Base-by-base conservation (phyloP, 2,329 filamentous ascomycete genomes). In the Hypoxylon sp. region DNA sequence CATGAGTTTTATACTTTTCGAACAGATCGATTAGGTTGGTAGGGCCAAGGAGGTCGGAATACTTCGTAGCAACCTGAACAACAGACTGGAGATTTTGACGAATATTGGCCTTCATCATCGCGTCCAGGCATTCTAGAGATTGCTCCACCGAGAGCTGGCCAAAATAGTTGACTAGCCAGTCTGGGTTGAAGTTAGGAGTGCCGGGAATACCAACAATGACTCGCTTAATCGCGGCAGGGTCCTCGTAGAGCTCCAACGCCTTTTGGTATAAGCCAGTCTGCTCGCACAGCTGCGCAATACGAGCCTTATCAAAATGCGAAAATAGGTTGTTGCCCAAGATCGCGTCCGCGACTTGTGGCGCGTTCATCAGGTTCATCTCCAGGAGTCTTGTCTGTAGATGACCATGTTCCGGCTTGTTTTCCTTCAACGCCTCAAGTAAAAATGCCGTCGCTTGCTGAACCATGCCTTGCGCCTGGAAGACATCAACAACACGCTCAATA, bases 311-410 rank as follows among this genome's bases (percentile, higher is more conserved):
- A 76, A 97, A 99, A 81, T 99, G 89, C 0, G 94, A 94, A 81
- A 99, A 98, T 91, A 99, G 97, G 74, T 98, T 93, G 75, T 99
- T 99, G 71, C 95, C 93, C 41, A 99, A 88, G 72, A 99, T 99
- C 32, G 96, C 96, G 79, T 99, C 96, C 2, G 96, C 96, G 58
- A 99, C 96, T 79, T 98, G 96, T 53, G 96, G 96, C 1, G 96
- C 96, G 73, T 97, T 96, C 80, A 97, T 86, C 68, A 99, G 82
- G 80, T 99, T 99, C 94, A 99, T 98, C 85, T 99, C 96, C 60
- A 99, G 84, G 2, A 99, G 86, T 65, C 96, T 91, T 21, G 96
- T 99, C 81, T 99, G 96, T 39, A 99, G 85, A 71, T 95, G 90
- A 39, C 90, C 95, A 77, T 99, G 94, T 79, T 99, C 96, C 0